A percentile compares a stretch with the other conserved stretches of the same genome.
These are phyloP conservation scores for Reutealis trisperma DNA, from an alignment of 345 rosid species.

Conservation along the genomic window DNA sequence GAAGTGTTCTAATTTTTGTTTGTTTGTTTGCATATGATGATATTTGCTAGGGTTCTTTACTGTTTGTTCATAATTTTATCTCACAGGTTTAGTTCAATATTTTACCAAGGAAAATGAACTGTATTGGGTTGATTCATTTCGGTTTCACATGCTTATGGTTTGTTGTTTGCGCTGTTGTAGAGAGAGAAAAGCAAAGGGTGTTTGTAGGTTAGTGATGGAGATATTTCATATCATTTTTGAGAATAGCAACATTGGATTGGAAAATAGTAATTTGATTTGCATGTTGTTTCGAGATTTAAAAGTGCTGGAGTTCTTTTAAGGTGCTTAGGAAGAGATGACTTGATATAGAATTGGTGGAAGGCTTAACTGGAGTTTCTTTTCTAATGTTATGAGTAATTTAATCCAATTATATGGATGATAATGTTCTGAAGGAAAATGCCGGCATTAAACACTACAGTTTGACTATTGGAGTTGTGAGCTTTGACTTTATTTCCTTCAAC, in stretches of 20 bases:
- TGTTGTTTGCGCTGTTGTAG: not conserved
- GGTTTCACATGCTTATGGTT: not conserved
- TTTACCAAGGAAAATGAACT: not conserved
- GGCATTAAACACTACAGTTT: not conserved
- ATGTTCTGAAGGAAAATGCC: not conserved
- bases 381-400: not conserved
- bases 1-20: not conserved
- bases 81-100: not conserved
- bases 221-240: not conserved
- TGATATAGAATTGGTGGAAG: not conserved
- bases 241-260: not conserved
- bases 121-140: not conserved
- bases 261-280: not conserved
- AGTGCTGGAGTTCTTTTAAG: constrained; percentile 1
- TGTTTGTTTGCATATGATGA: not conserved
- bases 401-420: not conserved
- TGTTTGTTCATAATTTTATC: not conserved
- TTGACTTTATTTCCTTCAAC: not conserved
- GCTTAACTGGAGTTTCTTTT: not conserved
- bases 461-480: not conserved
- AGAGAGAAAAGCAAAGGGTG: not conserved
- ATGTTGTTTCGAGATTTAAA: not conserved
- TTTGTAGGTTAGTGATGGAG: not conserved
- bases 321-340: constrained; percentile 11
- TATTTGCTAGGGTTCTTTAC: not conserved